Evolutionary conservation across 768 basidiomycete genomes (phyloP).

Genomic region (Suillus cothurnatus): DNA sequence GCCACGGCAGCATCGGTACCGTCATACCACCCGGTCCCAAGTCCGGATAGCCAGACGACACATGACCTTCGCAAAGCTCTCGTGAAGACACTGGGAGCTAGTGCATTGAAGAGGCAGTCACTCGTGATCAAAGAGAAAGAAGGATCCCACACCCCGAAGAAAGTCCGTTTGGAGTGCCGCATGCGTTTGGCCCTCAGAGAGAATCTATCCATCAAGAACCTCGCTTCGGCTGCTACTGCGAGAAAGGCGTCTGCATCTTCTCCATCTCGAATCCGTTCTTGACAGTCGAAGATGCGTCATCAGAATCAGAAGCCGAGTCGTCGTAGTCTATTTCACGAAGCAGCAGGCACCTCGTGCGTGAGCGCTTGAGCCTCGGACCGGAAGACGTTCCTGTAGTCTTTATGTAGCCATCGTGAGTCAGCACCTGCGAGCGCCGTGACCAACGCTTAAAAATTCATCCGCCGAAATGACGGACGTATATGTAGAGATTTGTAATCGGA

Average conservation of each 20-base stretch:
- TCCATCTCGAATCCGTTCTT: not conserved
- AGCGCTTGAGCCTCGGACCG: constrained; percentile 3
- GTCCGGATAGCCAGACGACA: not conserved
- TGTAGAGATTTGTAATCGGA: not conserved
- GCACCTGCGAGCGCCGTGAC: not conserved
- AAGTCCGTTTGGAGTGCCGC: constrained; percentile 9
- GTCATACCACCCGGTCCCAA: too few relatives aligned
- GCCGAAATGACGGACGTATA: not conserved
- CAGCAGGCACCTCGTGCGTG: constrained; percentile 11
- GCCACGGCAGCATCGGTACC: not conserved
- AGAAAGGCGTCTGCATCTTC: constrained; percentile 7
- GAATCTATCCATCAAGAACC: constrained; percentile 22
- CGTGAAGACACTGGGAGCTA: constrained; percentile 6
- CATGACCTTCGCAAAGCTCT: constrained; percentile 4
- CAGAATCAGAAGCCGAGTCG: constrained; percentile 11
- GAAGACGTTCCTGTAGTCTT: not conserved
- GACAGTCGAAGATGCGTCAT: constrained; percentile 9
- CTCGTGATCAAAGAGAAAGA: constrained; percentile 7
- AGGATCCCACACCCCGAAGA: constrained; percentile 14
- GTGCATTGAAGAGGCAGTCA: constrained; percentile 14
- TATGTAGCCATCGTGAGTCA: not conserved
- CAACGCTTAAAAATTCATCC: not conserved
- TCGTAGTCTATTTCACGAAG: constrained; percentile 18
- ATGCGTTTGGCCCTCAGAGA: constrained; percentile 18
- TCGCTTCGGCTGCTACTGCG: constrained; percentile 9